Evolutionary conservation across 2,329 filamentous ascomycete species (phyloP), one percentile per base, ranked within the genome.

Genomic region (Volutella citrinella): DNA sequence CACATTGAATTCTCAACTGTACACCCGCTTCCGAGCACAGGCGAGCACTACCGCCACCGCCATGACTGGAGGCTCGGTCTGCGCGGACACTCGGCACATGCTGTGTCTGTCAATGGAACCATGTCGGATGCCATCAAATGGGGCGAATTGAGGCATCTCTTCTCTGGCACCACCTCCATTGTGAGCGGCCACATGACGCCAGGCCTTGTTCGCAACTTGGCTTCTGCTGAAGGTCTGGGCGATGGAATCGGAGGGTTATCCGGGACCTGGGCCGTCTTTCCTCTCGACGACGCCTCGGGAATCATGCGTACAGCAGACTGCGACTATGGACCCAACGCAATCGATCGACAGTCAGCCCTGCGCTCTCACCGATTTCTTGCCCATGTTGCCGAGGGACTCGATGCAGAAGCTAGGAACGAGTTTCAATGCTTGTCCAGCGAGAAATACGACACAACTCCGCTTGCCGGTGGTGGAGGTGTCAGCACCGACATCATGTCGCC

Each of bases 21-120:
- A 3, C 19, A 25, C 13, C 35, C 35, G n/a, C 12, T 38, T 4
- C 18, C 21, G 15, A 20, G 19, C 11, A 20, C 17, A 17, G 35
- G 25, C 13, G 16, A 30, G 12, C 30, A 19, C 8, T 32, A 28
- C 16, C 17, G 25, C 4, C 35, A 38, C 7, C 35, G 35, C n/a
- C 35, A 38, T 16, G 35, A 38, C 17, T 38, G 35, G 35, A 22
- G 35, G 13, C 15, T 38, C n/a, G 35, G 35, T 7, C n/a, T 27
- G 4, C 25, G 30, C 15, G 35, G 35, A 13, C 16, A 33, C 25
- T 5, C 21, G 5, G 25, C 18, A 19, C 20, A 19, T 7, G 7
- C 16, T 4, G 21, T n/a, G n/a, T 12, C 12, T 4, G 10, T 29
- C 30, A 38, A 33, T 10, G 35, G 30, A 18, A 25, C 24, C 8